A percentile compares a stretch with the other conserved stretches of the same genome.
These are phyloP conservation scores for Arxiozyma telluris DNA, from an alignment of 1,139 yeast species.

Conservation along the genomic window DNA sequence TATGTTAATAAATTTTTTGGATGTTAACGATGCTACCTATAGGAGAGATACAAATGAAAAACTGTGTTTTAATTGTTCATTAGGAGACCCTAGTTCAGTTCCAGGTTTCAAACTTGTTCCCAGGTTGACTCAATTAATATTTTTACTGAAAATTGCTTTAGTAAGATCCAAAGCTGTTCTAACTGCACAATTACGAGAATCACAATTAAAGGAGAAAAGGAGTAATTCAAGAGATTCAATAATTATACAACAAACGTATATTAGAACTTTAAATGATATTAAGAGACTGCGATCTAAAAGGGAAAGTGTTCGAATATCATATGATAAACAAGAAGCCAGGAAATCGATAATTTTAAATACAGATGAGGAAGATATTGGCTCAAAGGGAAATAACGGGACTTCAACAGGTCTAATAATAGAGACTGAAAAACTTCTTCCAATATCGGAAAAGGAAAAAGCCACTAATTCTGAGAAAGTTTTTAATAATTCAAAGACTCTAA, in stretches of 20 bases:
- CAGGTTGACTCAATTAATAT: slow-evolving; percentile 63
- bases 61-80: slow-evolving; percentile 51
- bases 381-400: neutral
- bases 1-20: slow-evolving; percentile 33
- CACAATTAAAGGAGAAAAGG: slow-evolving; percentile 6
- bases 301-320: slow-evolving; percentile 55
- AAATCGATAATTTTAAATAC: slow-evolving; percentile 43
- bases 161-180: slow-evolving; percentile 68
- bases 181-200: slow-evolving; percentile 32
- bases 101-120: slow-evolving; percentile 58
- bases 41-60: slow-evolving; percentile 35
- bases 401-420: slow-evolving; percentile 18
- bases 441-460: neutral
- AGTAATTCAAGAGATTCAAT: slow-evolving; percentile 14
- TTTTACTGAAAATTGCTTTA: slow-evolving; percentile 73
- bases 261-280: slow-evolving; percentile 67
- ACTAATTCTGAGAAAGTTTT: slow-evolving; percentile 45
- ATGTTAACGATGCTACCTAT: slow-evolving; percentile 39
- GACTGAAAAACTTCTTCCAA: slow-evolving; percentile 19
- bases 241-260: slow-evolving; percentile 43
- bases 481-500: slow-evolving; percentile 74
- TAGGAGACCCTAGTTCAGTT: slow-evolving; percentile 39
- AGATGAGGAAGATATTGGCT: slow-evolving; percentile 29
- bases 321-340: slow-evolving; percentile 50
- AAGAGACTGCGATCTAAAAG: slow-evolving; percentile 68